These are phyloP conservation scores for Raffaelea deltoideospora DNA, from an alignment of 2,329 filamentous ascomycete genomes.

Conservation along the genomic window DNA sequence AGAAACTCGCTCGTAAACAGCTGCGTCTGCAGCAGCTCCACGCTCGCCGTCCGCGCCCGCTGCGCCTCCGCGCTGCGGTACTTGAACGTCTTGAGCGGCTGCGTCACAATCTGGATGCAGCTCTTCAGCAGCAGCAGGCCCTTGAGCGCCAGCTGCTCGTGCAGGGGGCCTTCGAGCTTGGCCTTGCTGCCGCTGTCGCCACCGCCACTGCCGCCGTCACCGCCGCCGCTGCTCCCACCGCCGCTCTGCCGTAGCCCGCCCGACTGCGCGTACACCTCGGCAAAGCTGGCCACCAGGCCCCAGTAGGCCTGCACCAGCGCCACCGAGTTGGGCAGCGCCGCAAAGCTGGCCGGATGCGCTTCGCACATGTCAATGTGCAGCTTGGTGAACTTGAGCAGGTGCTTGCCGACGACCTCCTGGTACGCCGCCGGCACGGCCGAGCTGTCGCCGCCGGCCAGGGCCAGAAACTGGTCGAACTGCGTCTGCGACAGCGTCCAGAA, in stretches of 20 bases:
- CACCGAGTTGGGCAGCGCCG: constrained; percentile 64
- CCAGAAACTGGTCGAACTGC: constrained; percentile 65
- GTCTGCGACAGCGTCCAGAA: constrained; percentile 69
- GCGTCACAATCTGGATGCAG: constrained; percentile 74
- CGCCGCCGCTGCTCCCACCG: constrained; percentile 18
- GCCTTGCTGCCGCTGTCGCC: constrained; percentile 21
- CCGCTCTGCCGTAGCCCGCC: constrained; percentile 34
- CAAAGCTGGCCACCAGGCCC: constrained; percentile 63
- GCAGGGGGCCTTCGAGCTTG: constrained; percentile 44
- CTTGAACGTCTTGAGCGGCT: constrained; percentile 67
- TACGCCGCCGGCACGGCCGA: constrained; percentile 35
- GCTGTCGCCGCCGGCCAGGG: constrained; percentile 38
- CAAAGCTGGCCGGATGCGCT: constrained; percentile 67
- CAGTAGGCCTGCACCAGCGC: constrained; percentile 72
- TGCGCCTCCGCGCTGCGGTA: constrained; percentile 63
- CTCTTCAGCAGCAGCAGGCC: constrained; percentile 69
- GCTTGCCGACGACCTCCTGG: constrained; percentile 59
- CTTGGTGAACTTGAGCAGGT: constrained; percentile 81
- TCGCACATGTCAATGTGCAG: constrained; percentile 78
- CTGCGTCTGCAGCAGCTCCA: constrained; percentile 52
- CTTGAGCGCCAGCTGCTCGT: constrained; percentile 70
- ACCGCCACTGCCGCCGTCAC: constrained; percentile 17
- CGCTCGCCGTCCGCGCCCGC: constrained; percentile 58
- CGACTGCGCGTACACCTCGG: constrained; percentile 54
- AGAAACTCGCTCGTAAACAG: constrained; percentile 67